These are phyloP conservation scores for Elaeis guineensis DNA, from an alignment of 176 grass and related monocot species.

Conservation along the genomic window DNA sequence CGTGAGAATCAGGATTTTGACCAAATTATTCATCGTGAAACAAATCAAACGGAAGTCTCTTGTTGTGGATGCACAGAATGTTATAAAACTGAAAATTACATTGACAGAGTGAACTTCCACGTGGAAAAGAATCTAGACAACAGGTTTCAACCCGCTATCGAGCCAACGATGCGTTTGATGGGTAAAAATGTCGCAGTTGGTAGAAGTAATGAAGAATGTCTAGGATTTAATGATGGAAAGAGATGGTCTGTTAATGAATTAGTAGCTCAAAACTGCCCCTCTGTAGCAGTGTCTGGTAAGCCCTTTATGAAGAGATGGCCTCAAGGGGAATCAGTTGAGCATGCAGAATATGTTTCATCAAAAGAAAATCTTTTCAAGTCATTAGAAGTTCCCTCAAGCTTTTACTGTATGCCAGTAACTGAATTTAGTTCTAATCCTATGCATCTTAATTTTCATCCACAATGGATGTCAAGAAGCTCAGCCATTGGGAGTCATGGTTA, in stretches of 20 bases:
- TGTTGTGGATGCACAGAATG: slow-evolving; percentile 1
- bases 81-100: slow-evolving; percentile 12
- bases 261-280: slow-evolving; percentile 8
- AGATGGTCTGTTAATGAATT: slow-evolving; percentile 9
- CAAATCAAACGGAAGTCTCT: slow-evolving; percentile 15
- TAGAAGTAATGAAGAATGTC: slow-evolving; percentile 7
- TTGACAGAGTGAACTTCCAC: slow-evolving; percentile 3
- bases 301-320: slow-evolving; percentile 10
- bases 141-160: slow-evolving; percentile 10
- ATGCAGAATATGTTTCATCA: slow-evolving; percentile 8
- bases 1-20: not conserved
- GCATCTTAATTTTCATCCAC: too few relatives aligned
- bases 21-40: not conserved
- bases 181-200: slow-evolving; percentile 47
- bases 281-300: not conserved
- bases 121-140: slow-evolving; percentile 16
- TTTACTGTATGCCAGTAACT: too few relatives aligned
- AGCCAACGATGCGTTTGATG: slow-evolving; percentile 54
- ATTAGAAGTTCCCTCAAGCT: too few relatives aligned
- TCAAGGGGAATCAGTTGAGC: slow-evolving; percentile 22
- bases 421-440: too few relatives aligned
- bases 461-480: too few relatives aligned
- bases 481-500: too few relatives aligned
- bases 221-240: slow-evolving; percentile 5
- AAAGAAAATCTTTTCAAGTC: too few relatives aligned